Evolutionary conservation across 73 alveolate species (phyloP).

Genomic region (Tetrahymena thermophila): DNA sequence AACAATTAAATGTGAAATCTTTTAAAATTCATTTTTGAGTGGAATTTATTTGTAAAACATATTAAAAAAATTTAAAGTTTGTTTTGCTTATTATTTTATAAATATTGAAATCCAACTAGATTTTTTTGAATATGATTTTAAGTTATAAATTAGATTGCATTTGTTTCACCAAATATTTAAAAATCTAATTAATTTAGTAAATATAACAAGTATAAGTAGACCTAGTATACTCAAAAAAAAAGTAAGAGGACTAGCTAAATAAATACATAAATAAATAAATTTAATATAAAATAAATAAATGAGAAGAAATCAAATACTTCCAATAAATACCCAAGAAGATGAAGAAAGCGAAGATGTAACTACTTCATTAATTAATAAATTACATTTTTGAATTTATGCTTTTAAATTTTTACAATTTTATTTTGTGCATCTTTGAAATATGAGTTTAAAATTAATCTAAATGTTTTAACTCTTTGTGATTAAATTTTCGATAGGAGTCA

Average conservation of each 20-base stretch:
- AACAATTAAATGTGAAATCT: too few relatives aligned
- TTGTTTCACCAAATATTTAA: background rate
- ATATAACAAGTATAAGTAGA: background rate
- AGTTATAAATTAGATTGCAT: background rate
- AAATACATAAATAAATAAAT: background rate
- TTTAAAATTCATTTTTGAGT: too few relatives aligned
- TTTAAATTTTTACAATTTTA: too few relatives aligned
- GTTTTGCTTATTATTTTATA: too few relatives aligned
- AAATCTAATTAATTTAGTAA: background rate
- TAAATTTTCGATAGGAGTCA: background rate
- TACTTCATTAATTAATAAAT: too few relatives aligned
- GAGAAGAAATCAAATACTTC: background rate
- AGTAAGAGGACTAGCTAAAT: background rate
- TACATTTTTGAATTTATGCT: too few relatives aligned
- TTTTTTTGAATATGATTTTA: too few relatives aligned
- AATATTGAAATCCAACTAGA: background rate
- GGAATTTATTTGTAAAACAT: too few relatives aligned
- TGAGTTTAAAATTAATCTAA: too few relatives aligned
- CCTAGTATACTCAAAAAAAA: background rate
- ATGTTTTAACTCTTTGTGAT: too few relatives aligned
- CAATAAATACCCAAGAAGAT: background rate
- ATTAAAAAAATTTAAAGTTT: too few relatives aligned
- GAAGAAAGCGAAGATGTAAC: background rate
- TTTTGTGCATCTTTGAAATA: too few relatives aligned
- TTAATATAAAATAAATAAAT: background rate